Evolutionary conservation across 352 stramenopile species (phyloP).

Genomic region (Phytophthora sansomeana): DNA sequence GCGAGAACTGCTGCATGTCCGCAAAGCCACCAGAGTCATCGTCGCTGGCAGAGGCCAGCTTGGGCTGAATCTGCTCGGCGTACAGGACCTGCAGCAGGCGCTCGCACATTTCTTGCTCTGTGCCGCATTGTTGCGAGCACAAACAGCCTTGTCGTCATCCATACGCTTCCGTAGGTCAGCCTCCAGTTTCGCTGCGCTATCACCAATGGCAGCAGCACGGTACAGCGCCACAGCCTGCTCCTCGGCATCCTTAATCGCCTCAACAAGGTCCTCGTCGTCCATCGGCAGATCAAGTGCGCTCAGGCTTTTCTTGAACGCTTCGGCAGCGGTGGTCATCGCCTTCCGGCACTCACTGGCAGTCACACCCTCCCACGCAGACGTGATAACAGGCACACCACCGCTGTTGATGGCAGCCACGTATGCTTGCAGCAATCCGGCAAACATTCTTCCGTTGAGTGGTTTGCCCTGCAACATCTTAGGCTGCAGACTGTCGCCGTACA

Average conservation of each 20-base stretch:
- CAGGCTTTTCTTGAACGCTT: constrained; percentile 72
- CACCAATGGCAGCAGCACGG: constrained; percentile 68
- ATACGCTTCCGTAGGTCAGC: constrained; percentile 72
- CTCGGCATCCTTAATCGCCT: constrained; percentile 67
- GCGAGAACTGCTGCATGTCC: constrained; percentile 85
- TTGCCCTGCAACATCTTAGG: constrained; percentile 89
- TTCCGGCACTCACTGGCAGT: constrained; percentile 85
- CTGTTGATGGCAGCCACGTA: constrained; percentile 91
- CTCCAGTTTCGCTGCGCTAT: constrained; percentile 72
- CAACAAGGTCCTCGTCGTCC: constrained; percentile 70
- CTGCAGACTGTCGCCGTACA: constrained; percentile 76
- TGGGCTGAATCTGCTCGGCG: constrained; percentile 81
- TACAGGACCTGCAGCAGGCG: constrained; percentile 84
- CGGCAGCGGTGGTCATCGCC: constrained; percentile 63
- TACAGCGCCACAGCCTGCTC: constrained; percentile 64
- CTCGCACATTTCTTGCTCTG: constrained; percentile 84
- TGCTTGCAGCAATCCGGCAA: constrained; percentile 78
- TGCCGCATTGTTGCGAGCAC: constrained; percentile 54
- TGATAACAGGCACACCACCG: constrained; percentile 88
- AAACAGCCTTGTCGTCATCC: constrained; percentile 65
- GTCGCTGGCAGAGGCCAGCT: constrained; percentile 62
- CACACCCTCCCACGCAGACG: constrained; percentile 87
- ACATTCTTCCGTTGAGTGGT: constrained; percentile 85
- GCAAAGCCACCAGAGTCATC: constrained; percentile 59
- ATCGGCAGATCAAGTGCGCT: constrained; percentile 70